phyloP scores from a whole-genome alignment of 768 basidiomycete genomes.

The Calocybe cyanea region DNA sequence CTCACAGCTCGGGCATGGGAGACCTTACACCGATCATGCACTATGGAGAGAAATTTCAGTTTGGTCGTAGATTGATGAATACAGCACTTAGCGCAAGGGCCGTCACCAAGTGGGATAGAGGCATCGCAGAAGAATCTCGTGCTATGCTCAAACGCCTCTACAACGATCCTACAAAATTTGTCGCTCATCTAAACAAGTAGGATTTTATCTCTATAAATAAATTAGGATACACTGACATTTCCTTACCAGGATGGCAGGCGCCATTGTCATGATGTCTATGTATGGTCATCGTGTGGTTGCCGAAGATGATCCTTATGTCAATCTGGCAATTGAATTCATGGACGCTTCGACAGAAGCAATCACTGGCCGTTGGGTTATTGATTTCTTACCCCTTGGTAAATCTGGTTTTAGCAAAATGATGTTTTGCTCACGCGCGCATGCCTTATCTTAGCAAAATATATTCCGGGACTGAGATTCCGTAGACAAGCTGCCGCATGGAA shows the following conservation, averaged over 20 bases:
- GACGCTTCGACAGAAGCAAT: slow-evolving; percentile 16
- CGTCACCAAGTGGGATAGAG: slow-evolving; percentile 16
- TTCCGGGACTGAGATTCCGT: slow-evolving; percentile 10
- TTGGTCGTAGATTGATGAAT: slow-evolving; percentile 16
- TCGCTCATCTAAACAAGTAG: slow-evolving; percentile 15
- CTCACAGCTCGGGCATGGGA: slow-evolving; percentile 16
- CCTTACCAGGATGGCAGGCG: slow-evolving; percentile 14
- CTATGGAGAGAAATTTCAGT: slow-evolving; percentile 16
- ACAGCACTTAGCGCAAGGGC: slow-evolving; percentile 17
- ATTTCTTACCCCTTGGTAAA: slow-evolving; percentile 13
- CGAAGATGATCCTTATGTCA: slow-evolving; percentile 15
- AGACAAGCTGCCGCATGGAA: slow-evolving; percentile 15
- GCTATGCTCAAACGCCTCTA: slow-evolving; percentile 11
- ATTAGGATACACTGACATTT: background rate
- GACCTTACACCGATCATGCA: slow-evolving; percentile 18
- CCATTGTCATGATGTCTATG: slow-evolving; percentile 19
- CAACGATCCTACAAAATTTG: slow-evolving; percentile 6
- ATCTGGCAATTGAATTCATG: slow-evolving; percentile 18
- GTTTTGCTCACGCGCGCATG: background rate
- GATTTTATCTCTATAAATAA: background rate
- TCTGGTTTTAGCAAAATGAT: background rate
- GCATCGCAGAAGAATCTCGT: slow-evolving; percentile 15
- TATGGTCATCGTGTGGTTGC: slow-evolving; percentile 16
- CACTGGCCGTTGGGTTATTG: slow-evolving; percentile 15
- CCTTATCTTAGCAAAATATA: slow-evolving; percentile 10